phyloP scores from a whole-genome alignment of 345 rosid genomes.

The Carallia pectinifolia region DNA sequence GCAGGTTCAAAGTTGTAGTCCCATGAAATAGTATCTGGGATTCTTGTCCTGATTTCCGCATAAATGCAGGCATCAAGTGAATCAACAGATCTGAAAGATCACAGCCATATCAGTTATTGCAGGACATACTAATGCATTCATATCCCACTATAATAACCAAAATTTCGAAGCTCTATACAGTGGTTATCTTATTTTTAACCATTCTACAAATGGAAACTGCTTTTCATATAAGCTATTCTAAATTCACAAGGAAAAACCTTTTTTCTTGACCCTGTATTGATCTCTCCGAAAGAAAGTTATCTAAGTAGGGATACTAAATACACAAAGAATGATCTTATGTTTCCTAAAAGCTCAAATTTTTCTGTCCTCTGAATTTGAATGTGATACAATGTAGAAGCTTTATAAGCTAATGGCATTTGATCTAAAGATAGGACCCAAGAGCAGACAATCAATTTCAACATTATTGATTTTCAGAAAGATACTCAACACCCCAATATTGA shows the following conservation, averaged over 20 bases:
- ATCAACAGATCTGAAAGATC: constrained; percentile 62
- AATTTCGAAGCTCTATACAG: not conserved
- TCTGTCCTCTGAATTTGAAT: too few species aligned
- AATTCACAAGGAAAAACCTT: not conserved
- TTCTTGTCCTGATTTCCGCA: constrained; percentile 84
- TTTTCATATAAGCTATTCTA: not conserved
- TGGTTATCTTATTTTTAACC: not conserved
- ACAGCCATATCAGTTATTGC: not conserved
- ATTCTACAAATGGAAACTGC: not conserved
- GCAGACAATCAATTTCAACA: too few species aligned
- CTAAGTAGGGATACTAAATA: not conserved
- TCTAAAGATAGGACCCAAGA: too few species aligned
- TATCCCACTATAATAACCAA: constrained; percentile 4
- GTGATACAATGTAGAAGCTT: too few species aligned
- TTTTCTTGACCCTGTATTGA: not conserved
- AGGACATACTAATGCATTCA: not conserved
- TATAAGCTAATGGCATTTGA: too few species aligned
- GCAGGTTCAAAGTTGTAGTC: constrained; percentile 87
- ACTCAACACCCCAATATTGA: too few species aligned
- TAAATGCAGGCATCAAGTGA: constrained; percentile 69
- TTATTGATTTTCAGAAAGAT: too few species aligned
- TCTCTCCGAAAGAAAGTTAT: not conserved
- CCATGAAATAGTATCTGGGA: constrained; percentile 75
- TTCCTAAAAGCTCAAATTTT: too few species aligned
- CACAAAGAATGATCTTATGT: not conserved